These are phyloP conservation scores for Parasitella parasitica DNA, from an alignment of 371 early-diverging fungal genomes.

Conservation along the genomic window DNA sequence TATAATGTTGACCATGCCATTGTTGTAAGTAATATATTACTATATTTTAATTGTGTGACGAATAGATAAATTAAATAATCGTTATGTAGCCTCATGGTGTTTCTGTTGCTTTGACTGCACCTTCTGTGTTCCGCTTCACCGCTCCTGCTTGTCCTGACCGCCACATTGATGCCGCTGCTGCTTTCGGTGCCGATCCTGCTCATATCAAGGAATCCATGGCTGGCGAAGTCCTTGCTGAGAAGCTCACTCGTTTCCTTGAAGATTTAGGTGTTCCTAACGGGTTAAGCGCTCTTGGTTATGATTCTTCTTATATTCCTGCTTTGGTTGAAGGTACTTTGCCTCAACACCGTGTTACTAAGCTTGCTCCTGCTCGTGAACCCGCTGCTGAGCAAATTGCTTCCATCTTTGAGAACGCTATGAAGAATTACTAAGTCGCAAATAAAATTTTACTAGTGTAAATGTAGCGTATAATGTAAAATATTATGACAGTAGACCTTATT, in stretches of 20 bases:
- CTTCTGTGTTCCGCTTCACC: slow-evolving; percentile 89
- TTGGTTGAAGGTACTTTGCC: slow-evolving; percentile 88
- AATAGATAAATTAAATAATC: too few relatives aligned
- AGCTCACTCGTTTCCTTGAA: slow-evolving; percentile 73
- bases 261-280: slow-evolving; percentile 83
- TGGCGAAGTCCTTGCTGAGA: slow-evolving; percentile 77
- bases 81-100: slow-evolving; percentile 69
- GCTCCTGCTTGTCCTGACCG: slow-evolving; percentile 79
- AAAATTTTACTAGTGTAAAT: too few relatives aligned
- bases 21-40: slow-evolving; percentile 45
- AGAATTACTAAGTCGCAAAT: slow-evolving; percentile 51
- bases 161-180: slow-evolving; percentile 80
- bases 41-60: neutral
- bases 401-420: slow-evolving; percentile 72
- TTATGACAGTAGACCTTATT: too few relatives aligned
- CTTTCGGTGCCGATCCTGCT: slow-evolving; percentile 77
- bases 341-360: slow-evolving; percentile 90
- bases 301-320: slow-evolving; percentile 64
- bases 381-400: slow-evolving; percentile 67
- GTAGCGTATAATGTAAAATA: too few relatives aligned
- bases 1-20: slow-evolving; percentile 78
- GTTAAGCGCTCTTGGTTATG: slow-evolving; percentile 78
- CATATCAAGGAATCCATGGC: slow-evolving; percentile 70
- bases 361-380: slow-evolving; percentile 75
- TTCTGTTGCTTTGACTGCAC: slow-evolving; percentile 86